These are phyloP conservation scores for Ailanthus altissimus DNA, from an alignment of 345 rosid species.

Conservation along the genomic window DNA sequence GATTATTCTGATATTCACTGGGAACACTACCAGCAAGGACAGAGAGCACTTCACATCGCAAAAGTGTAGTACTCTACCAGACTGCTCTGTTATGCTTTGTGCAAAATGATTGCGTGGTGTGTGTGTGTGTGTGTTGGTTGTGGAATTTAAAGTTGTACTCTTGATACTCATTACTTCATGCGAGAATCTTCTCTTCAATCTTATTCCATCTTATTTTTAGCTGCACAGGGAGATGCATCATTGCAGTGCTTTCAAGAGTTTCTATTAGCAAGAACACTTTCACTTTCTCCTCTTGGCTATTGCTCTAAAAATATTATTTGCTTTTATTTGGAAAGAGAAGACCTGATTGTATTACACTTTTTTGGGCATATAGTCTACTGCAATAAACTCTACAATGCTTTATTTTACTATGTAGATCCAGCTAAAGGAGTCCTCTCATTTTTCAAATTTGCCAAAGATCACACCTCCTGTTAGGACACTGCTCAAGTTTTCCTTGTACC, in stretches of 20 bases:
- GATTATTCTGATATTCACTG: slow-evolving; percentile 34
- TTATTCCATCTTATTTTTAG: background rate
- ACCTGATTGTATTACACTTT: background rate
- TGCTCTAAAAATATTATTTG: background rate
- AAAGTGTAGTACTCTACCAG: background rate
- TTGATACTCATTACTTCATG: background rate
- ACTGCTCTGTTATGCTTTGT: background rate
- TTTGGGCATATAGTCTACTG: background rate
- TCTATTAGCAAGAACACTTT: background rate
- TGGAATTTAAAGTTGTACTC: background rate
- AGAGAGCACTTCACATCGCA: slow-evolving; percentile 33
- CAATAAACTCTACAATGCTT: background rate
- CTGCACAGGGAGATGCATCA: background rate
- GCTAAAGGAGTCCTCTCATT: background rate
- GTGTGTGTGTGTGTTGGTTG: background rate
- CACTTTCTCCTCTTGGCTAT: background rate
- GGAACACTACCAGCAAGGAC: slow-evolving; percentile 35
- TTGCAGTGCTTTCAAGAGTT: background rate
- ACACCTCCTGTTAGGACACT: background rate
- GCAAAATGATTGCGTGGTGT: background rate
- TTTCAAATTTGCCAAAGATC: background rate
- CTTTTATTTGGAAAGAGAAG: background rate
- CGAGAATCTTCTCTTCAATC: background rate
- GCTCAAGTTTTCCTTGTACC: background rate
- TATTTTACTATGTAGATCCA: background rate